phyloP scores from a whole-genome alignment of 2,329 filamentous ascomycete species.

The Calonectria pseudoturangicola region DNA sequence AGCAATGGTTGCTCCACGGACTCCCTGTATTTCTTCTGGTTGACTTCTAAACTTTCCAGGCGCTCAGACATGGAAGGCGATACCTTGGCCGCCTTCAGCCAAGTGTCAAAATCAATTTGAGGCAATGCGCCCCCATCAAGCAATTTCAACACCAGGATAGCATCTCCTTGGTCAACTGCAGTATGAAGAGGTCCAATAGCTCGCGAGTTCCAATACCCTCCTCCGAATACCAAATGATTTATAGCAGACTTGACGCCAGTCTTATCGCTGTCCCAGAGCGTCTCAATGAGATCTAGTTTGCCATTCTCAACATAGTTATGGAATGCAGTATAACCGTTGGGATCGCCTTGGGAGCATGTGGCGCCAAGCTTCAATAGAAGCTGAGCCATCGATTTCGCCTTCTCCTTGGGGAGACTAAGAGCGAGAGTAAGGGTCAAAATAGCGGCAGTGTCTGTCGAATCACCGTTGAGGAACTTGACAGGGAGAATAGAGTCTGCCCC shows the following conservation, averaged over 20 bases:
- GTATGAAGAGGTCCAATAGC: slow-evolving; percentile 72
- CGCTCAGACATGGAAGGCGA: slow-evolving; percentile 59
- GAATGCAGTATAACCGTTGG: slow-evolving; percentile 78
- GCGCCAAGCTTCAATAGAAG: slow-evolving; percentile 82
- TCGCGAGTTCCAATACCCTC: slow-evolving; percentile 57
- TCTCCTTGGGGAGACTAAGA: slow-evolving; percentile 76
- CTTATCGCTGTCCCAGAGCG: slow-evolving; percentile 73
- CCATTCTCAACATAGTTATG: slow-evolving; percentile 76
- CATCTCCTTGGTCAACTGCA: slow-evolving; percentile 74
- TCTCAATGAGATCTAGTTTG: slow-evolving; percentile 68
- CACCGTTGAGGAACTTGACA: slow-evolving; percentile 76
- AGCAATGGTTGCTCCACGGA: slow-evolving; percentile 79
- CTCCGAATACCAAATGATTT: slow-evolving; percentile 75
- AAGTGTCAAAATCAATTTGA: slow-evolving; percentile 77
- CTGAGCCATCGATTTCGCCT: slow-evolving; percentile 78
- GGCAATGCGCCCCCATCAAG: slow-evolving; percentile 78
- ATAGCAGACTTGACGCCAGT: slow-evolving; percentile 78
- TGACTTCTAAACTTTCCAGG: slow-evolving; percentile 66
- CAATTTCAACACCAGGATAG: slow-evolving; percentile 74
- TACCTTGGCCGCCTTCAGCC: slow-evolving; percentile 74
- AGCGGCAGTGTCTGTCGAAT: slow-evolving; percentile 72
- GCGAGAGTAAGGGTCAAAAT: slow-evolving; percentile 84
- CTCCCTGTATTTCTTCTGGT: slow-evolving; percentile 68
- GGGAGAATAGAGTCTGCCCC: slow-evolving; percentile 86
- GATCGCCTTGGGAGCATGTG: slow-evolving; percentile 83